Evolutionary conservation across 2,329 filamentous ascomycete genomes (phyloP), one percentile per base, ranked within the genome.

Genomic region (Epichloe gansuensis): DNA sequence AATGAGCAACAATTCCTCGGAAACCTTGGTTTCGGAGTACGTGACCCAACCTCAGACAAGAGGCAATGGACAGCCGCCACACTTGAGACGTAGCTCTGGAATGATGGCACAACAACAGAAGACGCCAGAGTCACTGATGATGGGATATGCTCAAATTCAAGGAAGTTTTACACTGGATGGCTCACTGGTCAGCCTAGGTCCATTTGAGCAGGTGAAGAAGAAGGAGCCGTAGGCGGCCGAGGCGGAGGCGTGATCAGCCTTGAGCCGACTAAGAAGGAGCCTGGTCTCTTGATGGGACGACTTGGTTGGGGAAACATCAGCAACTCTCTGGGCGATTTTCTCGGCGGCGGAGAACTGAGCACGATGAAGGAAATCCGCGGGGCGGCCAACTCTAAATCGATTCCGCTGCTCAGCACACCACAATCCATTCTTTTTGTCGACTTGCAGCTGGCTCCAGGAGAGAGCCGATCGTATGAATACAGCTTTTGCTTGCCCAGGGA

Each of bases 401-500:
- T 98, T 44, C 93, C 93, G 0, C 73, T 98, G 46, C 76, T 98
- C n/a, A 93, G 88, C 15, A 97, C 91, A 5, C 91, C 91, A 1
- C 93, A 97, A 69, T 95, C 90, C 2, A 88, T 98, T 56, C 72
- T 98, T 12, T 98, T 98, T 66, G 93, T 98, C 51, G 91, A 98
- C 67, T 73, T 98, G 52, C 83, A 86, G 60, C 77, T 98, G 23
- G 84, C 80, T 6, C 91, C 93, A 0, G 93, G 91, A 1, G 90
- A 98, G 69, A 94, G 89, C 67, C 85, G 81, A 60, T 86, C 83
- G 47, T 98, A 86, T 62, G 88, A 86, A 48, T 98, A 96, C 66
- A 80, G 82, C 1, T 96, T 96, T 66, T 85, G 80, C 45, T 72
- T 98, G 51, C 93, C 93, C 0, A 84, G 62, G 91, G 91, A 0